Evolutionary conservation across 192 early-diverging fungal genomes (phyloP).

Genomic region (Geranomyces variabilis): DNA sequence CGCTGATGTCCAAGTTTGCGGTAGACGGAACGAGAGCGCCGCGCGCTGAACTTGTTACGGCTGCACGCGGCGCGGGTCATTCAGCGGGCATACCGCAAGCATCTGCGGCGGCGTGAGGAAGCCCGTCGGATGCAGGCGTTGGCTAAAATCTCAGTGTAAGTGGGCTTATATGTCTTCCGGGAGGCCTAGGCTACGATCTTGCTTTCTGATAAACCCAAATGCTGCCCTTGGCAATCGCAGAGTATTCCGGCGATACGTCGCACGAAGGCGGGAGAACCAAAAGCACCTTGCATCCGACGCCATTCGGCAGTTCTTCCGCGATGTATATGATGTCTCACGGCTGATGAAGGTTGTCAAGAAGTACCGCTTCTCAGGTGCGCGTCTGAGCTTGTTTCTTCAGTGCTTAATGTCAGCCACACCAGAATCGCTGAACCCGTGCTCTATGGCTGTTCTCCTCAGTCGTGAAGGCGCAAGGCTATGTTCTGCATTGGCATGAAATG

Average conservation of each 20-base stretch:
- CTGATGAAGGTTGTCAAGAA: slow-evolving; percentile 65
- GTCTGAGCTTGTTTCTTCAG: not conserved
- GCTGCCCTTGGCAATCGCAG: too few relatives aligned
- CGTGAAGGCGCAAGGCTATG: slow-evolving; percentile 49
- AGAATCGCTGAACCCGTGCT: too few relatives aligned
- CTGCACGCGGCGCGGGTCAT: slow-evolving; percentile 45
- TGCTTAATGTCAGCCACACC: not conserved
- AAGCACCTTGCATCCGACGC: slow-evolving; percentile 44
- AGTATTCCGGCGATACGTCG: slow-evolving; percentile 48
- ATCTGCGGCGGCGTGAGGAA: slow-evolving; percentile 29
- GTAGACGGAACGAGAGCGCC: slow-evolving; percentile 13
- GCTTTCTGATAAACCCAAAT: too few relatives aligned
- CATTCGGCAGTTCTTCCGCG: slow-evolving; percentile 58
- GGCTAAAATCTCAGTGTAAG: slow-evolving; percentile 46
- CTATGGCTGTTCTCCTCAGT: slow-evolving; percentile 35
- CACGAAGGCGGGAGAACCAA: slow-evolving; percentile 33
- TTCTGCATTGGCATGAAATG: slow-evolving; percentile 30
- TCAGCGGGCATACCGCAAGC: slow-evolving; percentile 41
- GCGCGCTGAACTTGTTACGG: not conserved
- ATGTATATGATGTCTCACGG: slow-evolving; percentile 59
- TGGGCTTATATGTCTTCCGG: too few relatives aligned
- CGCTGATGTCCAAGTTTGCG: not conserved
- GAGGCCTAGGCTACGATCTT: not conserved
- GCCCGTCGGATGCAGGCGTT: slow-evolving; percentile 35
- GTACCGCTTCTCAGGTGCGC: slow-evolving; percentile 58